Conservation (phyloP, 371 early-diverging fungal species). For the Mucor velutinosus region DNA sequence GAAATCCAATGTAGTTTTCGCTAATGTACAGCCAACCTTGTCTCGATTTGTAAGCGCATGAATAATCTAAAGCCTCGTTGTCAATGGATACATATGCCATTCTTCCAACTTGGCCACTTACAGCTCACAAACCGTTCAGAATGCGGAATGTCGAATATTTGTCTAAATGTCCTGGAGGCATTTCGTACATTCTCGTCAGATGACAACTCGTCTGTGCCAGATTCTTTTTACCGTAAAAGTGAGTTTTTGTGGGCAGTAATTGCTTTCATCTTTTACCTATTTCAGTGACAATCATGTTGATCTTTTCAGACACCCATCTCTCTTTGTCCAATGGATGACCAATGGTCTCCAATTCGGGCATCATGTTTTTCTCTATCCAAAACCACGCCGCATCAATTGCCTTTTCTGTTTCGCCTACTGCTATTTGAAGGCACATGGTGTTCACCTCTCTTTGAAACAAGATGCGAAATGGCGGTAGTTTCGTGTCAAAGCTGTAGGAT, state of each 20-base stretch:
- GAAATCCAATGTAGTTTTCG: slow-evolving; percentile 90
- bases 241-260: too few species aligned
- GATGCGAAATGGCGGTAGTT: slow-evolving; percentile 91
- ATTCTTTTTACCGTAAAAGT: slow-evolving; percentile 44
- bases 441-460: slow-evolving; percentile 69
- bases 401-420: slow-evolving; percentile 77
- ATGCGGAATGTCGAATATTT: slow-evolving; percentile 81
- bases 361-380: slow-evolving; percentile 84
- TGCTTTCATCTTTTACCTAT: slow-evolving; percentile 53
- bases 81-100: not conserved
- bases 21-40: slow-evolving; percentile 98
- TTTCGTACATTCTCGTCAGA: slow-evolving; percentile 85
- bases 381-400: slow-evolving; percentile 86
- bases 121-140: slow-evolving; percentile 90
- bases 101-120: slow-evolving; percentile 27
- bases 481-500: slow-evolving; percentile 76
- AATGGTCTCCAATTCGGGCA: slow-evolving; percentile 71
- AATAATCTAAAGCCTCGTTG: slow-evolving; percentile 67
- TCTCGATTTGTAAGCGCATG: slow-evolving; percentile 83
- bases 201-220: slow-evolving; percentile 74
- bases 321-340: slow-evolving; percentile 82
- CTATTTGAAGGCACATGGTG: slow-evolving; percentile 57
- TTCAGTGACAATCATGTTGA: slow-evolving; percentile 81
- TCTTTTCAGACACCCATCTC: slow-evolving; percentile 86
- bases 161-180: slow-evolving; percentile 89